Conservation (phyloP, 192 early-diverging fungal genomes). For the Linnemannia hyalina region DNA sequence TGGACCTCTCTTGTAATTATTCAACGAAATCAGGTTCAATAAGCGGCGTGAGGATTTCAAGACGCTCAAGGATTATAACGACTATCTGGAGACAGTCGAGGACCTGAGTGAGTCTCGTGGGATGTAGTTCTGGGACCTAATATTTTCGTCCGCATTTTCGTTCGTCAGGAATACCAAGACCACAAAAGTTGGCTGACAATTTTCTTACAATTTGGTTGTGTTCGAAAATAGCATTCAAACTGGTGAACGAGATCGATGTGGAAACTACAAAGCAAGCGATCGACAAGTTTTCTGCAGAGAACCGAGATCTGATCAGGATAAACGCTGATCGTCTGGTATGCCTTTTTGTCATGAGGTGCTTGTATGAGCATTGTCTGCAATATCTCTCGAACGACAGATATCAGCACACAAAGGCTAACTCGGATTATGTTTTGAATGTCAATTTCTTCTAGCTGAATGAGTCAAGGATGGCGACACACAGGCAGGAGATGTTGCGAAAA, state of each 20-base stretch:
- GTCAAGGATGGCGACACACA: constrained; percentile 59
- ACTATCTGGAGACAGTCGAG: constrained; percentile 93
- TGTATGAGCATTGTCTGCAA: not conserved
- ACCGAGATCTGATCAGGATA: constrained; percentile 80
- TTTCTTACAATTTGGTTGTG: not conserved
- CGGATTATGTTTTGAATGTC: not conserved
- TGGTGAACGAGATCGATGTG: constrained; percentile 89
- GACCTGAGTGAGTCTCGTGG: constrained; percentile 73
- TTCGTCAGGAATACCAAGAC: not conserved
- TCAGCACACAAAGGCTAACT: not conserved
- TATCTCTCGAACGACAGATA: not conserved
- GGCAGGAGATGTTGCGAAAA: constrained; percentile 63
- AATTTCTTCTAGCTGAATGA: constrained; percentile 69
- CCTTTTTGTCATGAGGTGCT: not conserved
- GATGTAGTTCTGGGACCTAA: not conserved
- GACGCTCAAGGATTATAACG: constrained; percentile 81
- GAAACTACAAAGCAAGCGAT: constrained; percentile 84
- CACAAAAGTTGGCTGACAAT: not conserved
- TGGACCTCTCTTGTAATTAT: not conserved
- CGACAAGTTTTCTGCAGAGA: constrained; percentile 80
- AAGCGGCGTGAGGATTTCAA: constrained; percentile 93
- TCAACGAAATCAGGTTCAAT: constrained; percentile 73
- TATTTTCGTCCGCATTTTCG: not conserved
- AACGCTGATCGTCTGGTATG: constrained; percentile 76
- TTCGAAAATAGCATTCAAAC: constrained; percentile 75